Conservation (phyloP, 331 rosid genomes). For the Malus hybrid region DNA sequence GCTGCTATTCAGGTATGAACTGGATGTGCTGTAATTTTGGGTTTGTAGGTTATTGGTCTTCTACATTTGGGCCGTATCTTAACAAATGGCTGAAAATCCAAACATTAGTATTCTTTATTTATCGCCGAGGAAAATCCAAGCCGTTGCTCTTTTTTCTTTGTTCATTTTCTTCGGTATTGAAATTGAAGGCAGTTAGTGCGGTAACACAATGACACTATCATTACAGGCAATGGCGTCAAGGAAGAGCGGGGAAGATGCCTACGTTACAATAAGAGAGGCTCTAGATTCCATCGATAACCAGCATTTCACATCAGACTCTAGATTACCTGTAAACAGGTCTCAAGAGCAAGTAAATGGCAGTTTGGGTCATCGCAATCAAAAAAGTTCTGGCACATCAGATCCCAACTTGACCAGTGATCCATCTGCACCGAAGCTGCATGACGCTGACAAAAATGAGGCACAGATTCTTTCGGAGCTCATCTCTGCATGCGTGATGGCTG, state of each 20-base stretch:
- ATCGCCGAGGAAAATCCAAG: not conserved
- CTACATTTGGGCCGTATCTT: not conserved
- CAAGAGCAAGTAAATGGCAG: conserved; percentile 46
- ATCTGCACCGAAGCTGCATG: conserved; percentile 23
- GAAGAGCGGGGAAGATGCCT: conserved; percentile 68
- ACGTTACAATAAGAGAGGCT: conserved; percentile 36
- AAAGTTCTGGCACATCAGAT: conserved; percentile 27
- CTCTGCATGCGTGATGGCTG: conserved; percentile 59
- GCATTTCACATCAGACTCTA: conserved; percentile 24
- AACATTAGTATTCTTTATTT: not conserved
- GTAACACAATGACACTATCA: not conserved
- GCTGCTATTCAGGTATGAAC: conserved; percentile 65
- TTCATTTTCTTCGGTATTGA: not conserved
- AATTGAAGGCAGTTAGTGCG: not conserved
- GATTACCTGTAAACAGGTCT: conserved; percentile 31
- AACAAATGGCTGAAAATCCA: not conserved
- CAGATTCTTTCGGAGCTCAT: conserved; percentile 62
- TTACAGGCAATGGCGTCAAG: conserved; percentile 55
- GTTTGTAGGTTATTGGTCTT: not conserved
- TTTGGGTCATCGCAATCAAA: conserved; percentile 22
- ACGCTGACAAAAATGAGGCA: conserved; percentile 37
- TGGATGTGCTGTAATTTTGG: not conserved
- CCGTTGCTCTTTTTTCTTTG: not conserved
- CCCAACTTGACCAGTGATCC: conserved; percentile 21
- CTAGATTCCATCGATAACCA: conserved; percentile 48